A percentile compares a stretch with the other conserved stretches of the same genome.
Conservation (phyloP, 805 yeast species). For the Yarrowia hollandica region DNA sequence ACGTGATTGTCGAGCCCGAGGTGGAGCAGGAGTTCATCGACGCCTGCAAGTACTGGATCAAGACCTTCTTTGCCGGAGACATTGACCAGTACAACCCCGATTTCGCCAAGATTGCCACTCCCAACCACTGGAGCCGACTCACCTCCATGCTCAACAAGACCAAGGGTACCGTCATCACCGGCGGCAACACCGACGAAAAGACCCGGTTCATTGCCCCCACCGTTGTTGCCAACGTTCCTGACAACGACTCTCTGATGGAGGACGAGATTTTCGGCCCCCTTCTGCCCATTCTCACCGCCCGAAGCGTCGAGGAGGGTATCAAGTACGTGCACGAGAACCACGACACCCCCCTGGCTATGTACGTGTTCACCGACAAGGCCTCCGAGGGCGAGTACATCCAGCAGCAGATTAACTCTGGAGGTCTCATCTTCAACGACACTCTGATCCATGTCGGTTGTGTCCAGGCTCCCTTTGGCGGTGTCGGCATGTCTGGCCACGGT, state of each 20-base stretch:
- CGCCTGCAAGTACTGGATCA: constrained; percentile 45
- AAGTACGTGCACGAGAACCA: constrained; percentile 47
- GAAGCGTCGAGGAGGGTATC: constrained; percentile 36
- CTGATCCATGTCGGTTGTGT: constrained; percentile 66
- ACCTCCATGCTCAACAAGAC: constrained; percentile 43
- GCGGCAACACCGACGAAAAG: constrained; percentile 39
- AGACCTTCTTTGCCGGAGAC: constrained; percentile 44
- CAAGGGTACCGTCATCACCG: constrained; percentile 38
- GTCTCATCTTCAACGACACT: constrained; percentile 65
- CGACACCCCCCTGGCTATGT: constrained; percentile 79
- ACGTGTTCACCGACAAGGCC: constrained; percentile 57
- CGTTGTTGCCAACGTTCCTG: constrained; percentile 57
- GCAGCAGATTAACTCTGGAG: constrained; percentile 66
- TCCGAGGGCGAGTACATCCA: constrained; percentile 53
- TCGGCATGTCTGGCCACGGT: constrained; percentile 81
- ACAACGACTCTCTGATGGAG: constrained; percentile 70
- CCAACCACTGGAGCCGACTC: constrained; percentile 53
- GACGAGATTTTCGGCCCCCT: constrained; percentile 83
- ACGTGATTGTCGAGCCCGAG: constrained; percentile 63
- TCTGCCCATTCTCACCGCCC: constrained; percentile 67
- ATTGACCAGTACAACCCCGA: constrained; percentile 40
- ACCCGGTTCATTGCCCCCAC: constrained; percentile 68
- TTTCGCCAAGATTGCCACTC: constrained; percentile 63
- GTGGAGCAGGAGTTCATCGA: constrained; percentile 54
- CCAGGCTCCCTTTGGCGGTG: constrained; percentile 84